Conservation (phyloP, 352 stramenopile genomes). For the Globisporangium cystogenes region DNA sequence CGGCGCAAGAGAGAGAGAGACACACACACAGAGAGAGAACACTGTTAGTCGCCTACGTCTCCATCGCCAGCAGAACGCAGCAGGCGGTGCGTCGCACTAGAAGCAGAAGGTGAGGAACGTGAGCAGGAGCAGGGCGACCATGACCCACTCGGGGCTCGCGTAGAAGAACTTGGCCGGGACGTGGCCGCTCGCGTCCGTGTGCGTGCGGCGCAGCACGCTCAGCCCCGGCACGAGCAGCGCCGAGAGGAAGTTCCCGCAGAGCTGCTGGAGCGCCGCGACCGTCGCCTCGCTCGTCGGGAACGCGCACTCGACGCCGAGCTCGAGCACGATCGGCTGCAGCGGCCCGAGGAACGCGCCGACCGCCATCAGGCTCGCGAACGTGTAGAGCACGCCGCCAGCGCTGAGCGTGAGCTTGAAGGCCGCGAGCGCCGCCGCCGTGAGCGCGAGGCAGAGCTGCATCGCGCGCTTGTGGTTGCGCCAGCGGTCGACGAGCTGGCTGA, state of each 20-base stretch:
- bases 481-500: conserved; percentile 59
- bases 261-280: conserved; percentile 66
- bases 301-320: conserved; percentile 66
- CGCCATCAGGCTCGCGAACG: conserved; percentile 36
- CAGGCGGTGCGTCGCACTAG: too few species aligned
- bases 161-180: conserved; percentile 35
- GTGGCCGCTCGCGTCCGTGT: conserved; percentile 24
- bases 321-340: conserved; percentile 61
- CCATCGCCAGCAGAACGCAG: too few species aligned
- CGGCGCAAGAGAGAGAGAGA: not conserved
- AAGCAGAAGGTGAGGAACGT: conserved; percentile 42
- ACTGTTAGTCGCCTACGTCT: too few species aligned
- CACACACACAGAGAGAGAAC: too few species aligned
- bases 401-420: conserved; percentile 42
- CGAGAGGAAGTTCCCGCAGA: conserved; percentile 74
- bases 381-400: conserved; percentile 24
- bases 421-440: conserved; percentile 34
- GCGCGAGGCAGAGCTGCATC: conserved; percentile 44
- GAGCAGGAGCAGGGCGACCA: conserved; percentile 31
- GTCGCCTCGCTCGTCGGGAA: conserved; percentile 74
- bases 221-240: conserved; percentile 43
- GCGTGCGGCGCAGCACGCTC: conserved; percentile 31
- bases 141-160: conserved; percentile 44
- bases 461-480: conserved; percentile 53
- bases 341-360: conserved; percentile 53